phyloP scores from a whole-genome alignment of 192 early-diverging fungal species.

The Cetraspora pellucida region DNA sequence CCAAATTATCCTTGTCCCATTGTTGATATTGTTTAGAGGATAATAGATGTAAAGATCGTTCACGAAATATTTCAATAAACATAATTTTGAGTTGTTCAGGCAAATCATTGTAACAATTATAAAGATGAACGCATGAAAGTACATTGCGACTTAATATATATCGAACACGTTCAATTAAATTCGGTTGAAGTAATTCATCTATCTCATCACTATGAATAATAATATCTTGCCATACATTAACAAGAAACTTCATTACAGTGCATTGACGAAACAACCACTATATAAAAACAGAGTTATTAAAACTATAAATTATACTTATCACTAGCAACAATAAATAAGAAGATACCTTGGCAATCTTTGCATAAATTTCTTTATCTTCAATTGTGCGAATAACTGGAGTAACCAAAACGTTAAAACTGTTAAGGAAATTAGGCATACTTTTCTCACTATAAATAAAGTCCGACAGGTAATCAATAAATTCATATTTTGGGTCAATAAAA shows the following conservation, averaged over 20 bases:
- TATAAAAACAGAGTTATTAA: neutral
- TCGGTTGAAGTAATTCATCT: neutral
- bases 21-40: no score
- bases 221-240: neutral
- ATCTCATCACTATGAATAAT: neutral
- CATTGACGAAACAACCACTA: slow-evolving; percentile 12
- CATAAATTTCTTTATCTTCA: neutral
- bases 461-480: neutral
- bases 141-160: neutral
- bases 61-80: no score
- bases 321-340: neutral
- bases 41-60: no score
- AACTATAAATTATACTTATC: neutral
- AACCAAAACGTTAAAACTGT: neutral
- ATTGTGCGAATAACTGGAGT: neutral
- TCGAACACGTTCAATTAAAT: neutral
- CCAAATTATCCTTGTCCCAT: no score
- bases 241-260: neutral
- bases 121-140: neutral
- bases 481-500: neutral
- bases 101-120: neutral
- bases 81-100: neutral
- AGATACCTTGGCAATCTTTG: neutral
- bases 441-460: neutral
- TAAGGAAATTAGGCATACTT: neutral